These are phyloP conservation scores for Fusarium equiseti DNA, from an alignment of 2,329 filamentous ascomycete species.

Conservation along the genomic window DNA sequence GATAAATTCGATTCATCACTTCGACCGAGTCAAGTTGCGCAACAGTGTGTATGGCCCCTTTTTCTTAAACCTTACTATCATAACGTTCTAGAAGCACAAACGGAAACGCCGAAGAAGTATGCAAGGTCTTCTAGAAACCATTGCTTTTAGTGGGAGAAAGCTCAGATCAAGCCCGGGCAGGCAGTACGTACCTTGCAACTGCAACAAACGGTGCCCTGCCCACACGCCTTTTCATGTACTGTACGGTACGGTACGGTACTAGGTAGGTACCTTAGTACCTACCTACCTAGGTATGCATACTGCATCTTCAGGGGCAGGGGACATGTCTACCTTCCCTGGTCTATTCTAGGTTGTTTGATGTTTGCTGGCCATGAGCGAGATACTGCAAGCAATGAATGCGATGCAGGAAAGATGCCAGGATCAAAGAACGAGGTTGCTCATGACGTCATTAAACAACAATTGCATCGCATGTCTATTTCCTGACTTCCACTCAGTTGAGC, in stretches of 20 bases:
- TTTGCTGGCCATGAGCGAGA: slow-evolving; percentile 12
- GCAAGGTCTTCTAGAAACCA: slow-evolving; percentile 21
- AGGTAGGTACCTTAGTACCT: no score
- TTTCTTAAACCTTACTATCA: neutral
- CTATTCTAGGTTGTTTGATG: neutral
- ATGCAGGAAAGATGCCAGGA: slow-evolving; percentile 21
- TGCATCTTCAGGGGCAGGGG: slow-evolving; percentile 17
- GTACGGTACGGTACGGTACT: neutral
- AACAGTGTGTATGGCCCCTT: neutral
- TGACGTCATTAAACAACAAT: slow-evolving; percentile 12
- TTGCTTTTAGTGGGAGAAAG: slow-evolving; percentile 2
- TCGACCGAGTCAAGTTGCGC: slow-evolving; percentile 8
- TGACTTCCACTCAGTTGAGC: neutral
- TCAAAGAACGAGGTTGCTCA: neutral
- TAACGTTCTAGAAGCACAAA: slow-evolving; percentile 19
- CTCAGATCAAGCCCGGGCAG: neutral
- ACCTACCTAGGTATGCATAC: neutral
- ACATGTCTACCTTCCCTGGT: neutral
- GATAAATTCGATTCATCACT: slow-evolving; percentile 2
- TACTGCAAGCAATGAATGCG: slow-evolving; percentile 22
- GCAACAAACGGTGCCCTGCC: slow-evolving; percentile 2
- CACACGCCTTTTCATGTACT: slow-evolving; percentile 3
- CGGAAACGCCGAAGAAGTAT: slow-evolving; percentile 25
- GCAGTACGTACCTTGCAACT: neutral
- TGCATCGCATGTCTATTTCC: neutral